Evolutionary conservation across 1,139 yeast genomes (phyloP), one percentile per base, ranked within the genome.

Genomic region (Zygosaccharomyces pseudobailii): DNA sequence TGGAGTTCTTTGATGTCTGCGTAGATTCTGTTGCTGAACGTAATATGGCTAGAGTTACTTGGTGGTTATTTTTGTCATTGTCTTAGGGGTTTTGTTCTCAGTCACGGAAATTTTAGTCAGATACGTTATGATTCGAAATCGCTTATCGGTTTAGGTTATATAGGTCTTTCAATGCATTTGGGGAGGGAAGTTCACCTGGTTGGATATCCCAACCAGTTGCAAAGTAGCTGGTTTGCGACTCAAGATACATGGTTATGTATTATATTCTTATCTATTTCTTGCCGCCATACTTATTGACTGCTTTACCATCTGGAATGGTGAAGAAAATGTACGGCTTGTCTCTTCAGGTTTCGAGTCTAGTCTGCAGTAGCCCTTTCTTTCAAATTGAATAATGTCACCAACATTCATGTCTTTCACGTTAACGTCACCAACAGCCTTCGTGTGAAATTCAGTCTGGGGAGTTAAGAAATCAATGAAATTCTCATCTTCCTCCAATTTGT

Each of bases 261-360:
- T 13, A 24, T 24, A 24, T 24, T 6, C 27, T 24, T 21, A 22
- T 34, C 40, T 60, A 67, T 63, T 68, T 68, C 74, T 83, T 84
- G 46, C 88, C 83, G 64, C 95, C 95, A 66, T 87, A 87, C 68
- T 77, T 84, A 65, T 87, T 82, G 43, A 85, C 92, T 49, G 87
- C 73, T 74, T 90, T 92, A 67, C 98, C 97, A 68, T 92, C 98
- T 52, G 97, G 98, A 59, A 92, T 89, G 56, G 96, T 86, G 72
- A 87, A 92, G 75, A 92, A 85, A 43, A 86, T 84, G 54, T 82
- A 86, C 51, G 81, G 80, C 57, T 81, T 73, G 45, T 80, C 84
- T 47, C 75, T 40, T 73, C 66, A 58, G 75, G 77, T 42, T 61
- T 46, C 58, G 80, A 67, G 68, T 92, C 97, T 52, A 90, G 76